phyloP scores from a whole-genome alignment of 164 flowering plant genomes.

The Chimonanthus salicifolius region DNA sequence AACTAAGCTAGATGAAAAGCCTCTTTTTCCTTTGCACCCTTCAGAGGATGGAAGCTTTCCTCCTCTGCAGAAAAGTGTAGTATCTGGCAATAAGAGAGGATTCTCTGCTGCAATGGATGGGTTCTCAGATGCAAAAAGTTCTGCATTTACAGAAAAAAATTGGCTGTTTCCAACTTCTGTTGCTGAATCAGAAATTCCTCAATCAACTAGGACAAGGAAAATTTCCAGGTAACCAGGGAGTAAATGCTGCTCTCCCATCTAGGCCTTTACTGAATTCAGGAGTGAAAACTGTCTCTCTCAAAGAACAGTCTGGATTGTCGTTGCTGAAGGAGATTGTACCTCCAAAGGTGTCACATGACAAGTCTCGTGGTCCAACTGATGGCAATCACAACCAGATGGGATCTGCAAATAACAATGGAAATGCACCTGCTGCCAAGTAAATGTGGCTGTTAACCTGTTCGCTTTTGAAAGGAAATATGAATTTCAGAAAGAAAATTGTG shows the following conservation, averaged over 20 bases:
- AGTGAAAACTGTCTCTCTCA: constrained; percentile 20
- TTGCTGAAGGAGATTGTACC: constrained; percentile 38
- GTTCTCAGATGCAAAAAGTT: constrained; percentile 40
- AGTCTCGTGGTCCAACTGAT: constrained; percentile 29
- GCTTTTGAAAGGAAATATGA: too few relatives aligned
- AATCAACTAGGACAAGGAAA: constrained; percentile 43
- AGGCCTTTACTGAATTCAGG: constrained; percentile 21
- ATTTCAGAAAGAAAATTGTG: too few relatives aligned
- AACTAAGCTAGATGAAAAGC: constrained; percentile 66
- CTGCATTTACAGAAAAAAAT: constrained; percentile 37
- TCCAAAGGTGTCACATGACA: constrained; percentile 37
- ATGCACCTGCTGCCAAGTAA: constrained; percentile 85
- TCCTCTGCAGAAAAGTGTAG: constrained; percentile 40
- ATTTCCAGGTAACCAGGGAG: constrained; percentile 21
- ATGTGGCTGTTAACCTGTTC: neutral
- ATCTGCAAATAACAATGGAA: constrained; percentile 34
- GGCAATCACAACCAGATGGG: constrained; percentile 24
- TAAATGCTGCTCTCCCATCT: constrained; percentile 24
- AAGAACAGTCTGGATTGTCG: constrained; percentile 33
- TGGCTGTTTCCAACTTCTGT: constrained; percentile 52
- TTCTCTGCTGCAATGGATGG: constrained; percentile 74
- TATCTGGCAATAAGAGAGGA: constrained; percentile 83
- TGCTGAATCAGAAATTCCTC: constrained; percentile 31
- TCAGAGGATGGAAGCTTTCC: constrained; percentile 47
- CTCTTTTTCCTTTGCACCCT: constrained; percentile 70